Conservation (phyloP, 2,329 filamentous ascomycete genomes). For the Curvularia eragrostidis region DNA sequence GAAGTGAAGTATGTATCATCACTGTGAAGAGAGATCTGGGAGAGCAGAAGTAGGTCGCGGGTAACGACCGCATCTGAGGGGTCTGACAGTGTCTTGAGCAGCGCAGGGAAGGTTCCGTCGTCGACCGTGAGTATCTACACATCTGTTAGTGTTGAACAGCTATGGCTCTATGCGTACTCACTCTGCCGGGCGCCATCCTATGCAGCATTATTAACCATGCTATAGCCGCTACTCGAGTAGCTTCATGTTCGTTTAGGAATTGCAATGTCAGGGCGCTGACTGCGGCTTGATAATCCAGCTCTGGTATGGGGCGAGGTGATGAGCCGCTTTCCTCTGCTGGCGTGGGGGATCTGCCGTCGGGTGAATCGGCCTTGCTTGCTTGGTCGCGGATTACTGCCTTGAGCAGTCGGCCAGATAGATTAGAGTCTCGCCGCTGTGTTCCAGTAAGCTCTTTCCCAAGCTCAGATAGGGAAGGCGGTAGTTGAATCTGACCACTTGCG, state of each 20-base stretch:
- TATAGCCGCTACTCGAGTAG: constrained; percentile 88
- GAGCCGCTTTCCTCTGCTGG: constrained; percentile 56
- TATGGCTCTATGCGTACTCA: constrained; percentile 48
- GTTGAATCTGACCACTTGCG: constrained; percentile 52
- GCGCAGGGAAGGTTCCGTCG: constrained; percentile 92
- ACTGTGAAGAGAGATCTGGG: constrained; percentile 94
- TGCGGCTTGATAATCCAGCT: constrained; percentile 94
- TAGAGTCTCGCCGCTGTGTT: constrained; percentile 48
- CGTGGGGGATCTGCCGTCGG: constrained; percentile 47
- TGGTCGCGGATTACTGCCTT: constrained; percentile 48
- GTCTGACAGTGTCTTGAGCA: constrained; percentile 95
- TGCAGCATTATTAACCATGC: constrained; percentile 99
- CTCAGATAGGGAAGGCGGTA: constrained; percentile 49
- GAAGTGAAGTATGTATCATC: constrained; percentile 97
- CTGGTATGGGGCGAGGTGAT: constrained; percentile 58
- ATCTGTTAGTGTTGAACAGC: constrained; percentile 7
- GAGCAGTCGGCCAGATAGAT: constrained; percentile 44
- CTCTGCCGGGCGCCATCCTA: constrained; percentile 89
- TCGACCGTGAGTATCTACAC: constrained; percentile 78
- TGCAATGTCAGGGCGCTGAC: constrained; percentile 92
- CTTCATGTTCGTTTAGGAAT: constrained; percentile 96
- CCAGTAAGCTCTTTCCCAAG: constrained; percentile 53
- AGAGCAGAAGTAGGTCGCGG: constrained; percentile 88
- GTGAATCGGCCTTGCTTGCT: constrained; percentile 34
- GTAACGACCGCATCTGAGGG: constrained; percentile 95